Percentiles rank a stretch among this genome's conserved stretches.
phyloP scores from a whole-genome alignment of 2,329 filamentous ascomycete species.

The Sphaceloma murrayae region DNA sequence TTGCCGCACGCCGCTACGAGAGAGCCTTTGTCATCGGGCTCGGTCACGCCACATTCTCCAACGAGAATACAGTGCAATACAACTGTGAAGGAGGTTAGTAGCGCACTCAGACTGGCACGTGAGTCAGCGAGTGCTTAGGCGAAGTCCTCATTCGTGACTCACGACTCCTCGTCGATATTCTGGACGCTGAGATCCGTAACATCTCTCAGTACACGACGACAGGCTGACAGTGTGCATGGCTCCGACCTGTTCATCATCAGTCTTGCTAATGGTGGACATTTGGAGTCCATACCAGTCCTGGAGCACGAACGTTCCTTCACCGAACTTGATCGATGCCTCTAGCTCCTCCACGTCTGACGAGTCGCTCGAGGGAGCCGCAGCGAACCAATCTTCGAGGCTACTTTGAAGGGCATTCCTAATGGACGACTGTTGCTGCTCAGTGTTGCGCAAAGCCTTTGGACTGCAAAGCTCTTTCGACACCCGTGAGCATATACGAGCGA shows the following conservation, averaged over 20 bases:
- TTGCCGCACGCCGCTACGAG: slow-evolving; percentile 1
- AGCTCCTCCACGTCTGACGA: background rate
- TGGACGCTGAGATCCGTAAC: background rate
- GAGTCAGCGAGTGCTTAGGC: background rate
- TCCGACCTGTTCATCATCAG: background rate
- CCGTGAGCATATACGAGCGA: slow-evolving; percentile 4
- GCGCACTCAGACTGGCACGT: background rate
- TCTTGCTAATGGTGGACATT: background rate
- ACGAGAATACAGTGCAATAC: background rate
- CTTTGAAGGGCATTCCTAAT: background rate
- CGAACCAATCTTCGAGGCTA: slow-evolving; percentile 2
- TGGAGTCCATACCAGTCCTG: slow-evolving; percentile 1
- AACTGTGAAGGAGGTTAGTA: slow-evolving; percentile 4
- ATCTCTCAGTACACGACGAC: background rate
- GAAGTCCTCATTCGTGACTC: background rate
- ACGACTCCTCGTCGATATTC: slow-evolving; percentile 1
- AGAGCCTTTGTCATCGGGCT: slow-evolving; percentile 1
- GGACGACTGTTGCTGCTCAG: background rate
- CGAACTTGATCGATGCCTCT: background rate
- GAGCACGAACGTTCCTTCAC: slow-evolving; percentile 2
- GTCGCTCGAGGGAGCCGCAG: background rate
- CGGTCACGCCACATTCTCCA: background rate
- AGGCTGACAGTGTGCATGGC: background rate
- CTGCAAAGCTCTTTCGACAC: slow-evolving; percentile 9
- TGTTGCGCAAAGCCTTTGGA: slow-evolving; percentile 1